Evolutionary conservation across 2,329 filamentous ascomycete genomes (phyloP), one percentile per base, ranked within the genome.

Genomic region (Colletotrichum tabaci): DNA sequence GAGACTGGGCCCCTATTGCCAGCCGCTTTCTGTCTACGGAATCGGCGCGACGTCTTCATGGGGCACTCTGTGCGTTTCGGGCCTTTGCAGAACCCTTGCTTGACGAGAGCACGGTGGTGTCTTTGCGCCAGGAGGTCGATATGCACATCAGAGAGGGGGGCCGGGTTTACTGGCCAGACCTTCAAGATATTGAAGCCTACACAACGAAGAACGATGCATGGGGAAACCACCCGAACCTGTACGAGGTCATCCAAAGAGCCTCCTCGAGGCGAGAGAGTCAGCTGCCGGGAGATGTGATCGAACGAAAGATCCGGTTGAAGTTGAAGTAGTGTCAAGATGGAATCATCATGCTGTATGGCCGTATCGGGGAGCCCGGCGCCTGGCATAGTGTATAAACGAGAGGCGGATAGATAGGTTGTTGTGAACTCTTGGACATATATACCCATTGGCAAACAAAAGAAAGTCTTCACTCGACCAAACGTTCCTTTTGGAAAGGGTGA

Each of bases 51-150:
- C 40, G 77, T 35, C 77, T 79, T 8, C 72, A 83, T 35, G 79
- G 75, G 73, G 81, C 82, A 38, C 74, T 87, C 9, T 87, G 84
- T 73, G 81, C 80, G 13, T 90, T 88, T 77, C 82, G 85, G 15
- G 81, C 85, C 4, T 84, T 88, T 74, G 86, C 84, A 4, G 82
- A 85, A 67, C 82, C 82, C 8, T 79, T 82, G 69, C 79, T 88
- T 1, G 76, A 78, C 7, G 72, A 73, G 12, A 74, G 77, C n/a
- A 75, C 74, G 44, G 77, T 84, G 64, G 68, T 72, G 18, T 73
- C 75, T 35, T 55, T 55, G 52, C 74, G 86, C n/a, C 76, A 79
- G 56, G 67, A 74, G 5, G 53, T 75, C 30, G 73, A 81, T 53
- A 73, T 71, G 66, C 13, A 82, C 77, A 76, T 73, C 18, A 35